These are phyloP conservation scores for Fusarium napiforme DNA, from an alignment of 2,329 filamentous ascomycete genomes.

Conservation along the genomic window DNA sequence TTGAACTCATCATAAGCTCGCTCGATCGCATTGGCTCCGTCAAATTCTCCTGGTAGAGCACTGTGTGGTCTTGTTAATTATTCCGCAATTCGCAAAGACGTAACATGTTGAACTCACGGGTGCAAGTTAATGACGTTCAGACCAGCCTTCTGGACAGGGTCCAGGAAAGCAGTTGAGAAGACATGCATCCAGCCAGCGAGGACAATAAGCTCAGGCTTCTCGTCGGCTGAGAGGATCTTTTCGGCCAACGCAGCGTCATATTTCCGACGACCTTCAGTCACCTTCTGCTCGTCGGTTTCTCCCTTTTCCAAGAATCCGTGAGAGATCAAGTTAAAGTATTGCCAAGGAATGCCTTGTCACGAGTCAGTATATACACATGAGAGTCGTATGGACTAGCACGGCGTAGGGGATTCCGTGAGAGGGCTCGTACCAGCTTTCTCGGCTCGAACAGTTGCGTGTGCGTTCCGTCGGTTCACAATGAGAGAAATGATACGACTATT, in stretches of 20 bases:
- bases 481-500: constrained; percentile 59
- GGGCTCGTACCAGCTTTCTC: constrained; percentile 54
- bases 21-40: constrained; percentile 81
- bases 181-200: constrained; percentile 92
- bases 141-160: constrained; percentile 69
- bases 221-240: constrained; percentile 61
- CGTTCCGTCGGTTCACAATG: constrained; percentile 60
- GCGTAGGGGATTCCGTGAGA: background rate
- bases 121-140: constrained; percentile 86
- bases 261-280: constrained; percentile 69
- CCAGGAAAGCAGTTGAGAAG: constrained; percentile 75
- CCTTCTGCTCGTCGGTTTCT: constrained; percentile 67
- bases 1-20: constrained; percentile 80
- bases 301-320: constrained; percentile 71
- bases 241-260: constrained; percentile 82
- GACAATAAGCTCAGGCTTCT: constrained; percentile 78
- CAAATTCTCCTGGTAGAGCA: constrained; percentile 69
- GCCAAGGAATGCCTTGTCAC: constrained; percentile 66
- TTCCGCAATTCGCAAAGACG: background rate
- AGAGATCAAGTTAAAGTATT: constrained; percentile 70
- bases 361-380: constrained; percentile 3
- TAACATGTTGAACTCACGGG: constrained; percentile 75
- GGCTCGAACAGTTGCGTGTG: constrained; percentile 56
- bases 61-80: constrained; percentile 52
- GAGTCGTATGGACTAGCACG: background rate